Conservation (phyloP, 2,329 filamentous ascomycete genomes). For the Camillea tinctor region DNA sequence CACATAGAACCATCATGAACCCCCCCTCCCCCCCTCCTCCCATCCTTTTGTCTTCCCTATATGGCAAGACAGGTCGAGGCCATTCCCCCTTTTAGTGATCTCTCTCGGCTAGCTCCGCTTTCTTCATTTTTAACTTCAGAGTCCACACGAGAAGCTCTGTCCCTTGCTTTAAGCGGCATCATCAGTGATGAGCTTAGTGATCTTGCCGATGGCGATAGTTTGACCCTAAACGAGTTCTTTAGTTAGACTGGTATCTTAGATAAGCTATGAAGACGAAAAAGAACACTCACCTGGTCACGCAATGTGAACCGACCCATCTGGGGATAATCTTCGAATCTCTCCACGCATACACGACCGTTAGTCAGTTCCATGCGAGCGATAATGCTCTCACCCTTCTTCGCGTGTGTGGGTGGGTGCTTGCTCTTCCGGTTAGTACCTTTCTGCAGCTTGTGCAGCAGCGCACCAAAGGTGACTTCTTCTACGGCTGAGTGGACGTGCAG, state of each 20-base stretch:
- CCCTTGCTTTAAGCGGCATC: constrained; percentile 27
- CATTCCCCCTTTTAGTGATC: background rate
- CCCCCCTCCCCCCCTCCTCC: too few relatives aligned
- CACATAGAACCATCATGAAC: too few relatives aligned
- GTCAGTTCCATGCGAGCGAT: constrained; percentile 89
- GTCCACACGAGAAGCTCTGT: background rate
- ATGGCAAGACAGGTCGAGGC: background rate
- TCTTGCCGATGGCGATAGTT: constrained; percentile 99
- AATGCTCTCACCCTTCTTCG: constrained; percentile 77
- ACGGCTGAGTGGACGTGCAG: constrained; percentile 96
- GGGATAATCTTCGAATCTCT: constrained; percentile 93
- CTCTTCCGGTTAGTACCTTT: constrained; percentile 92
- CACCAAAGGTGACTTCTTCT: constrained; percentile 91
- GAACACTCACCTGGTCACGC: constrained; percentile 70
- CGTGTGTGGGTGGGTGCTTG: constrained; percentile 89
- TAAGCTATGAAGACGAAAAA: constrained; percentile 6
- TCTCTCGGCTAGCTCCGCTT: background rate
- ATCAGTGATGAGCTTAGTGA: constrained; percentile 75
- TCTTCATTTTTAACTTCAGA: background rate
- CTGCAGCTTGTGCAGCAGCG: constrained; percentile 88
- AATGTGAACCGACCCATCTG: constrained; percentile 91
- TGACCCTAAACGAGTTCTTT: constrained; percentile 65
- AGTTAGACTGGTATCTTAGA: background rate
- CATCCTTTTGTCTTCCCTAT: background rate
- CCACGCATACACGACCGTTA: constrained; percentile 84